Conservation (phyloP, 345 rosid species). For the Populus pruinosa region DNA sequence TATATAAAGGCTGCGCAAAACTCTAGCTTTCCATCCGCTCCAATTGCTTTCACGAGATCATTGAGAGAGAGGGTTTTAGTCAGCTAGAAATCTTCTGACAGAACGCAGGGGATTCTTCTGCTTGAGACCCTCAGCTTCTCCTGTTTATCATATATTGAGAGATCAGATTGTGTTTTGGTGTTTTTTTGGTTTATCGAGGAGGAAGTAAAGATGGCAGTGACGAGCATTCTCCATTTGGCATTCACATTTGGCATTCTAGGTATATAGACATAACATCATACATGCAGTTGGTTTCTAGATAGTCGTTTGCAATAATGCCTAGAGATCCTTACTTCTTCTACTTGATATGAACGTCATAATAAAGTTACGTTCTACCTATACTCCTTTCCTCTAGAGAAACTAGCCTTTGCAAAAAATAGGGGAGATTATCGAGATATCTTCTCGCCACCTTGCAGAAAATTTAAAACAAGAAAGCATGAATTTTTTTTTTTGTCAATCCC, state of each 20-base stretch:
- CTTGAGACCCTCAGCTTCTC: slow-evolving; percentile 14
- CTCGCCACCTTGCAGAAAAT: neutral
- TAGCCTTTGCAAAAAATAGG: too few species aligned
- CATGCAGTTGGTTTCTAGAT: neutral
- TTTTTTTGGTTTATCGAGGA: neutral
- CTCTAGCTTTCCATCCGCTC: neutral
- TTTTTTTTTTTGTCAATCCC: neutral
- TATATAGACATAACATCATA: slow-evolving; percentile 12
- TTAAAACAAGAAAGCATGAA: neutral
- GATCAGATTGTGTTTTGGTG: neutral
- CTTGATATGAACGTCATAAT: neutral
- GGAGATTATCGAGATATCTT: too few species aligned
- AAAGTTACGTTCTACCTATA: neutral
- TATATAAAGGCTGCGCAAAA: neutral
- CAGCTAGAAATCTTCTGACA: neutral
- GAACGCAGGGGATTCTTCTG: slow-evolving; percentile 34
- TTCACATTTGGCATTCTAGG: slow-evolving; percentile 69
- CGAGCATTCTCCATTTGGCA: slow-evolving; percentile 36
- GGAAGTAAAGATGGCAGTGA: slow-evolving; percentile 32
- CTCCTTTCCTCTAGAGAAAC: neutral
- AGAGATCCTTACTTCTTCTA: neutral
- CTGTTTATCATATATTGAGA: neutral
- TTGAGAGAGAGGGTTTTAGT: neutral
- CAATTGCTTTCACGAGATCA: slow-evolving; percentile 10
- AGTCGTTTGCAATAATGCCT: neutral